Conservation (phyloP, 345 rosid genomes). For the Rhodamnia argentea region DNA sequence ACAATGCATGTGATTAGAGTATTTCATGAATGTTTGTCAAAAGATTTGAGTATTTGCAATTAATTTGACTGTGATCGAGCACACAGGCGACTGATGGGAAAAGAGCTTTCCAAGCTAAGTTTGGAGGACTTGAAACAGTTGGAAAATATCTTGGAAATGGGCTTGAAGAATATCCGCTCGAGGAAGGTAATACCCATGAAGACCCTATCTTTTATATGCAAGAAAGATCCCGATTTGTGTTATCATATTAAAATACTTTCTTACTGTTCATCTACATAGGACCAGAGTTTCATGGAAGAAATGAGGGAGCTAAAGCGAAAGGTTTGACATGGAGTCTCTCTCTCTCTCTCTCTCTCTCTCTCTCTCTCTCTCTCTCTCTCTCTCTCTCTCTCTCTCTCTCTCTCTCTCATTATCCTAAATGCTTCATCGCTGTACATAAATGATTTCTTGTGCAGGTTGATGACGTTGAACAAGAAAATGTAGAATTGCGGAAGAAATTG, state of each 20-base stretch:
- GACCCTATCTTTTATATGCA: neutral
- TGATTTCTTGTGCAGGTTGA: neutral
- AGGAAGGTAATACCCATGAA: neutral
- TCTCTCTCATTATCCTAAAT: neutral
- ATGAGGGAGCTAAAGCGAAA: neutral
- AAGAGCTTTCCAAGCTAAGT: neutral
- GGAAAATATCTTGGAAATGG: neutral
- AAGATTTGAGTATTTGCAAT: neutral
- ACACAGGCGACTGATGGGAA: conserved; percentile 1
- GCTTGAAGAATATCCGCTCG: neutral
- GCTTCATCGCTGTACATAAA: neutral
- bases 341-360: neutral
- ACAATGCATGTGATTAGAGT: neutral
- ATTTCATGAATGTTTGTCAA: neutral
- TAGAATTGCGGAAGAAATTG: conserved; percentile 1
- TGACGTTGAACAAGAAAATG: neutral
- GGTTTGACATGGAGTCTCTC: neutral
- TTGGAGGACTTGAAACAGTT: neutral
- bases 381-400: neutral
- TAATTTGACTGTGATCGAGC: neutral
- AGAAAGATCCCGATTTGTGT: neutral
- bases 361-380: neutral
- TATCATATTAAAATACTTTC: neutral
- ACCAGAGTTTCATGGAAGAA: neutral
- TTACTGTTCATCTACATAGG: neutral